Percentiles rank a stretch among this genome's conserved stretches.
Evolutionary conservation across 73 alveolate genomes (phyloP).

Genomic region (Paramecium sonneborni): DNA sequence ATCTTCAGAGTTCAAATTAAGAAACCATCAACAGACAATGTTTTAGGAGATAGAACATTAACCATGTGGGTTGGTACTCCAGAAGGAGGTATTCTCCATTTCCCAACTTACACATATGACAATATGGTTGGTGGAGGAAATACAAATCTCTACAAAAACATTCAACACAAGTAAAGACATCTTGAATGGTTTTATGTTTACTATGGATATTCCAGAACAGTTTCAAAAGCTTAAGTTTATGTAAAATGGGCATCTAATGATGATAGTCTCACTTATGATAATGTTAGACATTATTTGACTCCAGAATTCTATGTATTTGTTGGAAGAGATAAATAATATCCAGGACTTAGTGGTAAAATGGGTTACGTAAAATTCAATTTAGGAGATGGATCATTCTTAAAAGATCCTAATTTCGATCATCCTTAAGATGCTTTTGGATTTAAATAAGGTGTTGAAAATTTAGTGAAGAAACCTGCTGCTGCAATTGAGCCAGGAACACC

Average conservation of each 20-base stretch:
- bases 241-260: conserved; percentile 15
- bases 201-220: conserved; percentile 21
- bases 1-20: conserved; percentile 49
- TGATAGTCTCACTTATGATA: conserved; percentile 32
- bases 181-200: conserved; percentile 33
- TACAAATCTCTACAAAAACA: conserved; percentile 8
- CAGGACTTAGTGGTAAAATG: conserved; percentile 48
- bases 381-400: conserved; percentile 59
- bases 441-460: not conserved
- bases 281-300: conserved; percentile 31
- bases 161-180: conserved; percentile 35
- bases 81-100: conserved; percentile 44
- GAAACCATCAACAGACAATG: conserved; percentile 43
- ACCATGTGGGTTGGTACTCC: conserved; percentile 20
- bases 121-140: conserved; percentile 56
- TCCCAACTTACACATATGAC: conserved; percentile 44
- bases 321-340: conserved; percentile 21
- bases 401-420: not conserved
- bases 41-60: conserved; percentile 45
- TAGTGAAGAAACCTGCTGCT: not conserved
- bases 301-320: conserved; percentile 43
- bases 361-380: conserved; percentile 31
- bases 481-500: not conserved
- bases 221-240: not conserved
- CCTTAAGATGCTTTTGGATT: conserved; percentile 21